Percentiles rank a stretch among this genome's conserved stretches.
These are phyloP conservation scores for Candida yuanshanica DNA, from an alignment of 805 yeast species.

Conservation along the genomic window DNA sequence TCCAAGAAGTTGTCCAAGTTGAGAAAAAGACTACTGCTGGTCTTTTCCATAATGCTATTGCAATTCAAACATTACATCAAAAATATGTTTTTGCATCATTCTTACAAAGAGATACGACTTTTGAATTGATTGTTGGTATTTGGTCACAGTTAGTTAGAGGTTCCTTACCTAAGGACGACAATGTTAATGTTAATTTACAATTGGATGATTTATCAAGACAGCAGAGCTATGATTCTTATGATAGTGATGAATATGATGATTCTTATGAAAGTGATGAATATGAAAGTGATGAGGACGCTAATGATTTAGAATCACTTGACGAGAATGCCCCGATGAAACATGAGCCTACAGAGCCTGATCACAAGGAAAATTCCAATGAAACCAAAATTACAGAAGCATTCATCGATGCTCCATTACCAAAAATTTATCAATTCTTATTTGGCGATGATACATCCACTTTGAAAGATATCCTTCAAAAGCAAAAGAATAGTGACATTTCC, in stretches of 20 bases:
- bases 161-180: slow-evolving; percentile 6
- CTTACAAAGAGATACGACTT: slow-evolving; percentile 60
- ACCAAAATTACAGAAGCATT: slow-evolving; percentile 48
- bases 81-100: slow-evolving; percentile 83
- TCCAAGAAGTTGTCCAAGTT: slow-evolving; percentile 64
- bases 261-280: slow-evolving; percentile 17
- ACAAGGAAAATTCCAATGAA: slow-evolving; percentile 43
- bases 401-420: slow-evolving; percentile 61
- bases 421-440: slow-evolving; percentile 50
- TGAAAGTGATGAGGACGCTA: slow-evolving; percentile 10
- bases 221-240: slow-evolving; percentile 3
- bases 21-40: slow-evolving; percentile 86
- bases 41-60: slow-evolving; percentile 82
- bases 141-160: slow-evolving; percentile 47
- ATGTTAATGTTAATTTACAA: slow-evolving; percentile 7
- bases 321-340: slow-evolving; percentile 29
- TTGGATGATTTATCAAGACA: slow-evolving; percentile 8
- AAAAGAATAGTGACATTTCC: slow-evolving; percentile 57
- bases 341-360: slow-evolving; percentile 40
- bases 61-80: slow-evolving; percentile 33
- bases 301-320: slow-evolving; percentile 8
- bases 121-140: slow-evolving; percentile 46
- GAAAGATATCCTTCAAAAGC: slow-evolving; percentile 44
- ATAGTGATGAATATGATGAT: slow-evolving; percentile 6
- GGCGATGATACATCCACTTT: slow-evolving; percentile 50